A percentile compares a stretch with the other conserved stretches of the same genome.
phyloP scores from a whole-genome alignment of 768 basidiomycete species.

The Suillus variegatus region DNA sequence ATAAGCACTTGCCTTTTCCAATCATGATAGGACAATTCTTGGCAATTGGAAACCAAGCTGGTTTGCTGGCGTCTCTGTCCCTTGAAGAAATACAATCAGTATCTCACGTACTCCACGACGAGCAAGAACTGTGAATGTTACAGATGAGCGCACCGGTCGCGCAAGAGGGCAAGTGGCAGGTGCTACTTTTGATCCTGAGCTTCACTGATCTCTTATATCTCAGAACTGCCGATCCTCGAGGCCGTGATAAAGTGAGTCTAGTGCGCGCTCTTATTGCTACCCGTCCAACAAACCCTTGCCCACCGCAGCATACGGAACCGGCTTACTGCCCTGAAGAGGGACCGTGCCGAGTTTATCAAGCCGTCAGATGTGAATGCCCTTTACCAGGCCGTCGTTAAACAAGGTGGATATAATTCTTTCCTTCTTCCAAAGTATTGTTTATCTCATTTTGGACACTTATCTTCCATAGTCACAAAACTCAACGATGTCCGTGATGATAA shows the following conservation, averaged over 20 bases:
- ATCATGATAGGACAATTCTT: conserved; percentile 26
- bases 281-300: conserved; percentile 25
- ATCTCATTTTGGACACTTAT: conserved; percentile 5
- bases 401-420: conserved; percentile 55
- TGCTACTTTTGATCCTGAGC: conserved; percentile 17
- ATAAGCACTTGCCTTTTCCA: conserved; percentile 31
- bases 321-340: conserved; percentile 91
- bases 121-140: background rate
- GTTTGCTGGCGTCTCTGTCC: background rate
- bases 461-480: conserved; percentile 73
- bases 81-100: conserved; percentile 9
- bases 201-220: conserved; percentile 27
- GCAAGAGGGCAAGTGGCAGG: conserved; percentile 64
- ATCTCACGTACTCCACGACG: conserved; percentile 1
- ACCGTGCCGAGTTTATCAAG: conserved; percentile 90
- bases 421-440: background rate
- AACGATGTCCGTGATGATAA: conserved; percentile 87
- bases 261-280: conserved; percentile 19
- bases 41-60: background rate
- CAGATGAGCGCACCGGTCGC: conserved; percentile 71
- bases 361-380: conserved; percentile 90
- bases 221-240: conserved; percentile 94
- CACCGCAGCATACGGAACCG: conserved; percentile 84
- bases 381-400: conserved; percentile 91
- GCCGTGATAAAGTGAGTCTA: conserved; percentile 79